Percentiles rank a stretch among this genome's conserved stretches.
Evolutionary conservation across 352 stramenopile genomes (phyloP).

Genomic region (Labyrinthula sp.): DNA sequence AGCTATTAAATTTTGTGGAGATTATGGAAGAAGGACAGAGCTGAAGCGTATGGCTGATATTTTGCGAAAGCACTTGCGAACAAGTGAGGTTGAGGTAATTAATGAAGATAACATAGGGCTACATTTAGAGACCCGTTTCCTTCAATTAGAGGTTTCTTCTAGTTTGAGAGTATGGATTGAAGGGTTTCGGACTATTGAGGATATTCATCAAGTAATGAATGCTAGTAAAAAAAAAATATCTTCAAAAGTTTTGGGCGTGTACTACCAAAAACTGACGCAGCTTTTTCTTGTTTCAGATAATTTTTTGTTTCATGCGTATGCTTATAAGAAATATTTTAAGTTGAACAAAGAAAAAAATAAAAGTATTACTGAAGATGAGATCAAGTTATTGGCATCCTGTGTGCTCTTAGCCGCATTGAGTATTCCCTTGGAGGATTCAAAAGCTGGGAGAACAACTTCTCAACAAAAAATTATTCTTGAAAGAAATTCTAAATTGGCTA

Average conservation of each 20-base stretch:
- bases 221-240: conserved; percentile 61
- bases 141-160: conserved; percentile 79
- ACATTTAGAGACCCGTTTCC: conserved; percentile 83
- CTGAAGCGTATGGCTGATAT: conserved; percentile 89
- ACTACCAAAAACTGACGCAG: conserved; percentile 88
- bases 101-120: conserved; percentile 76
- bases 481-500: conserved; percentile 73
- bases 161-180: conserved; percentile 85
- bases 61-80: conserved; percentile 75
- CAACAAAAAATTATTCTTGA: too few species aligned
- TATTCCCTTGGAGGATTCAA: conserved; percentile 45
- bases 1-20: conserved; percentile 51
- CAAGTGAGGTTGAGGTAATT: conserved; percentile 38
- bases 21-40: conserved; percentile 59
- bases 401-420: conserved; percentile 74
- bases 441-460: conserved; percentile 9
- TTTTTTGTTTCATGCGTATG: conserved; percentile 86
- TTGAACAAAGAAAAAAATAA: conserved; percentile 64
- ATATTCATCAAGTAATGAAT: conserved; percentile 92
- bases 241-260: conserved; percentile 77
- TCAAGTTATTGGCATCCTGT: conserved; percentile 55
- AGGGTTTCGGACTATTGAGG: conserved; percentile 90
- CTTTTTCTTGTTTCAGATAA: conserved; percentile 92
- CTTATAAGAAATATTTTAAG: conserved; percentile 80
- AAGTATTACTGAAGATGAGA: conserved; percentile 50